Evolutionary conservation across 805 yeast species (phyloP).

Genomic region (Teunomyces pallodes): DNA sequence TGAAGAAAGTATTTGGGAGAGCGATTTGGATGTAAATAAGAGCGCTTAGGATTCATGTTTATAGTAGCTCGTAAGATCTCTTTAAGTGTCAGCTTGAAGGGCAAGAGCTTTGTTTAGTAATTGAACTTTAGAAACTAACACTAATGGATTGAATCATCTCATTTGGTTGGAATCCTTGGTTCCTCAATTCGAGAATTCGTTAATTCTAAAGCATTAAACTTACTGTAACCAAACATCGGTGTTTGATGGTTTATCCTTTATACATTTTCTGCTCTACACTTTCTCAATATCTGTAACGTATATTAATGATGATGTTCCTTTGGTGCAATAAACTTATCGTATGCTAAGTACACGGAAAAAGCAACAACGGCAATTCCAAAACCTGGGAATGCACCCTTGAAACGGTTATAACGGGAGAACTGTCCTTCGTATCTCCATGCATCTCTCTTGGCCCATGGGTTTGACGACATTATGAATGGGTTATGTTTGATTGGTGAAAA

Average conservation of each 20-base stretch:
- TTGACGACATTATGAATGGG: slow-evolving; percentile 9
- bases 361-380: slow-evolving; percentile 76
- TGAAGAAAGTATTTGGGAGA: slow-evolving; percentile 24
- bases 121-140: no score
- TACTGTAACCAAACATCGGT: background rate
- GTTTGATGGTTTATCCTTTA: no score
- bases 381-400: slow-evolving; percentile 75
- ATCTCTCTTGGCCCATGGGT: slow-evolving; percentile 55
- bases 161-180: no score
- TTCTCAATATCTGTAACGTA: background rate
- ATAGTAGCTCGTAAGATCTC: no score
- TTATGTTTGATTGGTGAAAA: slow-evolving; percentile 5
- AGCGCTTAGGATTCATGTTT: background rate
- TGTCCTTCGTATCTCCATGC: slow-evolving; percentile 90
- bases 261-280: background rate
- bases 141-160: no score
- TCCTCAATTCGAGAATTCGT: no score
- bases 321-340: slow-evolving; percentile 48
- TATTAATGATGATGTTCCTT: slow-evolving; percentile 23
- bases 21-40: slow-evolving; percentile 10
- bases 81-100: no score
- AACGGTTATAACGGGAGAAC: slow-evolving; percentile 67
- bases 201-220: background rate
- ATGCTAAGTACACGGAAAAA: slow-evolving; percentile 60
- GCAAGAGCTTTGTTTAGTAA: no score